Base-by-base conservation (phyloP, 2,329 filamentous ascomycete genomes). In the Chaetomium globosum region DNA sequence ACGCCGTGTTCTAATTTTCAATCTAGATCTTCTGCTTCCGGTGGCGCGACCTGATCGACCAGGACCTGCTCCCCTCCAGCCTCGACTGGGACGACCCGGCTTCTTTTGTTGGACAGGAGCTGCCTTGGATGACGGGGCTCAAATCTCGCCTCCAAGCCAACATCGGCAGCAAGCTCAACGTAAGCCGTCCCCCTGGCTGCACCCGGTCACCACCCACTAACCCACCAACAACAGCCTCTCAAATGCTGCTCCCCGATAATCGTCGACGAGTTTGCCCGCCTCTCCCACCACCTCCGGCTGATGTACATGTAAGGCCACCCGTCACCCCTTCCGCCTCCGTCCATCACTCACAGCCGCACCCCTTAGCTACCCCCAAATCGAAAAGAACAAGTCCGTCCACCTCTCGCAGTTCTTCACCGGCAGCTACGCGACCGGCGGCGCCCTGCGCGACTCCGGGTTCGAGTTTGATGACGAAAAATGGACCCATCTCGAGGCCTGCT, bases 201-300 rank as follows among this genome's bases (percentile, higher is more conserved):
- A 9, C n/a, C 2, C 12, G 4, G 4, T 21, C 36, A 33, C 54
- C 61, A 21, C 39, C 16, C 16, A 59, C 63, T 63, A 7, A 60
- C 28, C 3, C 7, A 9, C 3, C 7, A 9, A 9, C 55, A 30
- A 4, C 1, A 72, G 70, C 95, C 95, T 0, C 87, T 99, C 61
- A 97, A 97, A 76, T 91, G 99, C 69, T 97, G 93, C 81, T 92
- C 93, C 2, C 92, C 93, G 0, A 86, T 87, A 9, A 97, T 99
- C 67, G 94, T 98, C 30, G 85, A 90, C 57, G 91, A 98, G 73
- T 99, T 98, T 74, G 93, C 94, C 26, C 90, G 90, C 73, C 88
- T 98, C 60, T 88, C 93, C 1, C 88, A 92, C 73, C 90, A 95
- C 69, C 87, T 98, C 67, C 86, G 89, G 65, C 91, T 99, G 73